Evolutionary conservation across 1,284 basidiomycete species (phyloP).

Genomic region (Papiliotrema nemorosa): DNA sequence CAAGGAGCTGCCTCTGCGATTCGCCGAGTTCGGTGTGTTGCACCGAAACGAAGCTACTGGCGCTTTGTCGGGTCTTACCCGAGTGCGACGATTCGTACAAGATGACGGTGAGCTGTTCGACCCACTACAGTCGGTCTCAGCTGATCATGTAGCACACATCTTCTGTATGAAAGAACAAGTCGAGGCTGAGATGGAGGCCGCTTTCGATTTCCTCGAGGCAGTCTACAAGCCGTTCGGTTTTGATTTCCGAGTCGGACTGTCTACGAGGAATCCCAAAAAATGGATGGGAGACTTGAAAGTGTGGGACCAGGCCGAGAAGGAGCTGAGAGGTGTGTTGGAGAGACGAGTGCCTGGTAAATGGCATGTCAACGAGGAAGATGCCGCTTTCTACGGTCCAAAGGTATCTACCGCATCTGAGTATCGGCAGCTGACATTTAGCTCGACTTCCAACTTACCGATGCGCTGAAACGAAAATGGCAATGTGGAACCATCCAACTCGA

Average conservation of each 20-base stretch:
- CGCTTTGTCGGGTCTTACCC: slow-evolving; percentile 86
- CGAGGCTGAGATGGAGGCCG: slow-evolving; percentile 75
- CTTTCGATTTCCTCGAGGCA: slow-evolving; percentile 93
- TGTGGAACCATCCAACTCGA: slow-evolving; percentile 98
- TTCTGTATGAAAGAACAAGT: slow-evolving; percentile 97
- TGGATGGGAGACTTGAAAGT: slow-evolving; percentile 84
- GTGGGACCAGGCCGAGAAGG: slow-evolving; percentile 83
- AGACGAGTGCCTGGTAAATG: slow-evolving; percentile 85
- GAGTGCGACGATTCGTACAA: slow-evolving; percentile 93
- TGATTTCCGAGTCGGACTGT: slow-evolving; percentile 91
- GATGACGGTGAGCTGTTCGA: slow-evolving; percentile 67
- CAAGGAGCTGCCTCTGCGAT: slow-evolving; percentile 91
- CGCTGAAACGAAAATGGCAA: slow-evolving; percentile 88
- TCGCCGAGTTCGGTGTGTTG: slow-evolving; percentile 98
- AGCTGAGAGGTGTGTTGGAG: slow-evolving; percentile 80
- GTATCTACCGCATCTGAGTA: slow-evolving; percentile 40
- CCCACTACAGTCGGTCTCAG: neutral
- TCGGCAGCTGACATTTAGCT: slow-evolving; percentile 48
- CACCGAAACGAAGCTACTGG: slow-evolving; percentile 97
- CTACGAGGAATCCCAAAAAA: slow-evolving; percentile 89
- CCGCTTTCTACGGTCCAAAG: slow-evolving; percentile 95
- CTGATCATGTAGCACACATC: slow-evolving; percentile 52
- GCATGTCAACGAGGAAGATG: slow-evolving; percentile 93
- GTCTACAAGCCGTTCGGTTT: slow-evolving; percentile 97
- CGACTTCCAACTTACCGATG: slow-evolving; percentile 95